Conservation (phyloP, 345 rosid genomes). For the Camelina laxa region DNA sequence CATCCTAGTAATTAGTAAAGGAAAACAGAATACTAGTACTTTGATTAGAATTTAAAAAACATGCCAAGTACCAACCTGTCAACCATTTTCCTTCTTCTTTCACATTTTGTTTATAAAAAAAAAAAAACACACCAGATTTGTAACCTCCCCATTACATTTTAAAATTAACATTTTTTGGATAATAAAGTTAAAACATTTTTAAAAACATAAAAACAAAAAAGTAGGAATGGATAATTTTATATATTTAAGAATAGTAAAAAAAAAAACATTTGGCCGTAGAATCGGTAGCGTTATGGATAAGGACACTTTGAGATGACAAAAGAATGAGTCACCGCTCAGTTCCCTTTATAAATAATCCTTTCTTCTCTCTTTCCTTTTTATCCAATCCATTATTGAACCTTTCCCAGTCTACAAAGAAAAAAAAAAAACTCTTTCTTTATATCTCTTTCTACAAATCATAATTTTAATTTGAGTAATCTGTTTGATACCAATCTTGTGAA, state of each 20-base stretch:
- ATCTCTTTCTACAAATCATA: background rate
- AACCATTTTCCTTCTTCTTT: slow-evolving; percentile 3
- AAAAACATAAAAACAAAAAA: slow-evolving; percentile 17
- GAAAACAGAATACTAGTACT: slow-evolving; percentile 11
- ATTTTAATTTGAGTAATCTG: background rate
- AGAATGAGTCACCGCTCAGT: slow-evolving; percentile 36
- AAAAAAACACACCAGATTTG: slow-evolving; percentile 6
- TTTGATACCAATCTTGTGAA: slow-evolving; percentile 12
- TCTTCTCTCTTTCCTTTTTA: background rate
- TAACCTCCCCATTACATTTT: no score
- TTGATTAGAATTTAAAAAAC: background rate
- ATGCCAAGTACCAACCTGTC: slow-evolving; percentile 29
- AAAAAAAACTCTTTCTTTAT: background rate
- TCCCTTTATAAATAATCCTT: slow-evolving; percentile 12
- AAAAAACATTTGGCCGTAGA: background rate
- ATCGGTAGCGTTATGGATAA: slow-evolving; percentile 44
- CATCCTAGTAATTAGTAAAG: slow-evolving; percentile 4
- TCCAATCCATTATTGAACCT: slow-evolving; percentile 23
- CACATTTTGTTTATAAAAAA: slow-evolving; percentile 15
- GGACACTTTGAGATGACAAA: slow-evolving; percentile 39
- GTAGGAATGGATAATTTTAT: slow-evolving; percentile 24
- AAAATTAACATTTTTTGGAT: no score
- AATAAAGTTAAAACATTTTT: background rate
- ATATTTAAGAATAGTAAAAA: slow-evolving; percentile 2
- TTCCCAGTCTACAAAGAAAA: background rate